Conservation (phyloP, 306 rosid genomes). For the Acacia acuminata region DNA sequence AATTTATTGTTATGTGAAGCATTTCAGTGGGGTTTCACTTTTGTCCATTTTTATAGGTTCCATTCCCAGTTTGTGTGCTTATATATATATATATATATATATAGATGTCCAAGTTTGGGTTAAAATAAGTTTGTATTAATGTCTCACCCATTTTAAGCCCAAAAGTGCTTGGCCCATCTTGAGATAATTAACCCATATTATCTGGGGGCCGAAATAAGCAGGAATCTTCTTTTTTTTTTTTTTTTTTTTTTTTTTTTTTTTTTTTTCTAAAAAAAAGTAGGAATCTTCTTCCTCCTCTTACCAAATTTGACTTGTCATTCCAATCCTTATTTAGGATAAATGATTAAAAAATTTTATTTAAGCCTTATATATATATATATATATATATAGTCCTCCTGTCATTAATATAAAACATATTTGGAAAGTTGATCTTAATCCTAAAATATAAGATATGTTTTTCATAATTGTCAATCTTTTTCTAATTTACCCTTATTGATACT, state of each 20-base stretch:
- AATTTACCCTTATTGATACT: too few species aligned
- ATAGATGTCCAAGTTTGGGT: too few species aligned
- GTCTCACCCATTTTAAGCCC: not conserved
- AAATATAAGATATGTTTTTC: too few species aligned
- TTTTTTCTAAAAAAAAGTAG: too few species aligned
- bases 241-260: too few species aligned
- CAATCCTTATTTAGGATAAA: not conserved
- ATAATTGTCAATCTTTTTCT: too few species aligned
- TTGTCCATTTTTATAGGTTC: not conserved
- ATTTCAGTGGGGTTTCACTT: not conserved
- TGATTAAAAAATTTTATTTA: not conserved
- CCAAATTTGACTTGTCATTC: not conserved
- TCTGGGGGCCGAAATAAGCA: not conserved
- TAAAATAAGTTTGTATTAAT: not conserved
- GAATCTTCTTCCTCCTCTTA: not conserved
- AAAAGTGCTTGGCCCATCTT: not conserved
- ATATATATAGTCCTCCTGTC: too few species aligned
- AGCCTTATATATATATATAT: not conserved
- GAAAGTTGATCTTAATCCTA: too few species aligned
- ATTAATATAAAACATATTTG: too few species aligned
- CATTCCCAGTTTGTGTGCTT: too few species aligned
- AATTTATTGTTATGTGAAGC: not conserved
- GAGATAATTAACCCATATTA: not conserved
- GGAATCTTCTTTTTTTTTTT: too few species aligned
- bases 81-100: too few species aligned